Percentiles rank a stretch among this genome's conserved stretches.
phyloP scores from a whole-genome alignment of 768 basidiomycete genomes.

The Pleurotus cornucopiae region DNA sequence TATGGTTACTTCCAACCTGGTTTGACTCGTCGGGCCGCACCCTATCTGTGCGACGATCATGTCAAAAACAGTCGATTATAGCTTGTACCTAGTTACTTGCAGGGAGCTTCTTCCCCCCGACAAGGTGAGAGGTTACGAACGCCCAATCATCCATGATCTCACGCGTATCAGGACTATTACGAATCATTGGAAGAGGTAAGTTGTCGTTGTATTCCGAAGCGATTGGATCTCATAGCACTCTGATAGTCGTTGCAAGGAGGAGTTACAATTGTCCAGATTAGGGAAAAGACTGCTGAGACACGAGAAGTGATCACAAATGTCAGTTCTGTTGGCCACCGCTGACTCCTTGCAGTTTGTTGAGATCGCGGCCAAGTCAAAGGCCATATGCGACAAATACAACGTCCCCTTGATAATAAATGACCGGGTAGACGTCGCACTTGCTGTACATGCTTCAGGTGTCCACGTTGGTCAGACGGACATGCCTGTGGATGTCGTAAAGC shows the following conservation, averaged over 20 bases:
- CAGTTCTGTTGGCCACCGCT: neutral
- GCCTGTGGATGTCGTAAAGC: conserved; percentile 60
- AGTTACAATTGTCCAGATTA: conserved; percentile 84
- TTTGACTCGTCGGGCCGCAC: no score
- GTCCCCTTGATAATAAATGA: conserved; percentile 88
- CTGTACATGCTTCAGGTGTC: conserved; percentile 71
- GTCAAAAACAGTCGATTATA: conserved; percentile 44
- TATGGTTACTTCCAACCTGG: no score
- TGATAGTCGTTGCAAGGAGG: conserved; percentile 76
- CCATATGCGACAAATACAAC: conserved; percentile 67
- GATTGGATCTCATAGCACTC: neutral
- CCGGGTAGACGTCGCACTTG: conserved; percentile 82
- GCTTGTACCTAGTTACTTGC: conserved; percentile 86
- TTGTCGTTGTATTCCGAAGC: conserved; percentile 4
- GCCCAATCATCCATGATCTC: neutral
- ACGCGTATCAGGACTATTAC: conserved; percentile 51
- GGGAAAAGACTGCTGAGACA: conserved; percentile 83
- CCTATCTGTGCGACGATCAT: no score
- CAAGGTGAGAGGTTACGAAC: conserved; percentile 43
- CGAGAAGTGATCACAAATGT: conserved; percentile 52
- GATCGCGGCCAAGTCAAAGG: conserved; percentile 66
- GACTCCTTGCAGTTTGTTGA: conserved; percentile 58
- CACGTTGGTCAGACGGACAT: conserved; percentile 91
- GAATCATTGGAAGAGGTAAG: conserved; percentile 71
- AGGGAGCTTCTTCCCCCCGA: conserved; percentile 70